These are phyloP conservation scores for Biscutella laevigata DNA, from an alignment of 441 rosid genomes.

Conservation along the genomic window DNA sequence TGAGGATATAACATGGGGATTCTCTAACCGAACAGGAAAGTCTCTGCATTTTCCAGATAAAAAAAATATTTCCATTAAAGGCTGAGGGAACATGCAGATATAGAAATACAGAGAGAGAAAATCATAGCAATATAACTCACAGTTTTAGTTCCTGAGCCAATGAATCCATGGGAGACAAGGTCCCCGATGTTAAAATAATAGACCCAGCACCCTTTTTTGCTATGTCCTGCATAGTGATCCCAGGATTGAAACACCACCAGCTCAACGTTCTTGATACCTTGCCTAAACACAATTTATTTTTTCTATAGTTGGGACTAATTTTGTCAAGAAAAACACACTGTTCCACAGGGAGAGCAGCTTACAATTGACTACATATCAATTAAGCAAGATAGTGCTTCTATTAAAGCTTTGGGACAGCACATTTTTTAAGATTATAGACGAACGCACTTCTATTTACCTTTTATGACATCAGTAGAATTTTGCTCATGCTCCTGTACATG, in stretches of 20 bases:
- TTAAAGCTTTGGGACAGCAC: conserved; percentile 8
- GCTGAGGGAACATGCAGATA: conserved; percentile 10
- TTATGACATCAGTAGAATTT: conserved; percentile 41
- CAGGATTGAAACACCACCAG: conserved; percentile 99
- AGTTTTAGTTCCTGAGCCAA: conserved; percentile 83
- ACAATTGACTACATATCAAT: not conserved
- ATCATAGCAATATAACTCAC: conserved; percentile 39
- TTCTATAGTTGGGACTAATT: not conserved
- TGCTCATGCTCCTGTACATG: conserved; percentile 73
- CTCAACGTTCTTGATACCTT: conserved; percentile 75
- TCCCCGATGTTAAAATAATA: conserved; percentile 87
- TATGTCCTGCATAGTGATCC: conserved; percentile 85
- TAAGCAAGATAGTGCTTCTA: not conserved
- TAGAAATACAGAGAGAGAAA: conserved; percentile 18
- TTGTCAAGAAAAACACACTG: not conserved
- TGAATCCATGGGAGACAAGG: conserved; percentile 89
- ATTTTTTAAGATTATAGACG: not conserved
- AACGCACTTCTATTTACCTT: conserved; percentile 38
- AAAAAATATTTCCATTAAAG: conserved; percentile 21
- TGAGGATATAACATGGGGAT: conserved; percentile 92
- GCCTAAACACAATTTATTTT: conserved; percentile 40
- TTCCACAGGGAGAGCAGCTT: conserved; percentile 1
- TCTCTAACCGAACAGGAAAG: conserved; percentile 86
- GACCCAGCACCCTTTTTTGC: conserved; percentile 69
- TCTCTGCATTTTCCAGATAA: conserved; percentile 43